Base-by-base conservation (phyloP, 2,329 filamentous ascomycete species). In the Aspergillus sp. region DNA sequence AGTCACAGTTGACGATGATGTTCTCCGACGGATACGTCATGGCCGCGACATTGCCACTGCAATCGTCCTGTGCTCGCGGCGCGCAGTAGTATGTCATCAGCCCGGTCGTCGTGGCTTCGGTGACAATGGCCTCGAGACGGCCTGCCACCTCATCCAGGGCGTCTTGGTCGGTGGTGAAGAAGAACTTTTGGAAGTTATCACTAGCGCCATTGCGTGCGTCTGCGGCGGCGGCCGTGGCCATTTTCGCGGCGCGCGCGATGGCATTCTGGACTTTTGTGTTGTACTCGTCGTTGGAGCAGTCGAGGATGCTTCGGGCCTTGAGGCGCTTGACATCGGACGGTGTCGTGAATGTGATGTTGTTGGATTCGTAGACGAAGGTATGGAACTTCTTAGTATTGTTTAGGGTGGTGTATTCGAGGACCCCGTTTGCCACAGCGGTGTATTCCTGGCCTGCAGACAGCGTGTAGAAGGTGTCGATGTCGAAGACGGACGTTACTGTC, bases 41-140 rank as follows among this genome's bases (percentile, higher is more conserved):
- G 13, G 64, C 62, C 3, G 64, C 64, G 49, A 66, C 50, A 23
- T 62, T 64, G 23, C 59, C 59, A 3, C 46, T 57, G 45, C 64
- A 66, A 41, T 60, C 58, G 22, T 65, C 63, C 34, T 53, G 22
- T 1, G 54, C 46, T 8, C 57, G 53, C 11, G 63, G 46, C 30
- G 58, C 54, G 46, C 63, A 65, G 56, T 63, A 65, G 25, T 65
- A 65, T 4, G 50, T 59, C 46, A 65, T 28, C 3, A 41, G 49
- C 15, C 63, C 63, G 17, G 50, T 63, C 1, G 60, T 53, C 17
- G 60, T 61, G 1, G 63, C 63, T 41, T 65, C 63, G 4, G 34
- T 49, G 2, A 60, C 60, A 22, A 65, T 61, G 1, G 63, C 63
- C 22, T 65, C 63, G 50, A 65, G 34, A 3, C 60, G 60, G 38